Percentiles rank a stretch among this genome's conserved stretches.
phyloP scores from a whole-genome alignment of 176 grass and related monocot genomes.

The Juncus effusus region DNA sequence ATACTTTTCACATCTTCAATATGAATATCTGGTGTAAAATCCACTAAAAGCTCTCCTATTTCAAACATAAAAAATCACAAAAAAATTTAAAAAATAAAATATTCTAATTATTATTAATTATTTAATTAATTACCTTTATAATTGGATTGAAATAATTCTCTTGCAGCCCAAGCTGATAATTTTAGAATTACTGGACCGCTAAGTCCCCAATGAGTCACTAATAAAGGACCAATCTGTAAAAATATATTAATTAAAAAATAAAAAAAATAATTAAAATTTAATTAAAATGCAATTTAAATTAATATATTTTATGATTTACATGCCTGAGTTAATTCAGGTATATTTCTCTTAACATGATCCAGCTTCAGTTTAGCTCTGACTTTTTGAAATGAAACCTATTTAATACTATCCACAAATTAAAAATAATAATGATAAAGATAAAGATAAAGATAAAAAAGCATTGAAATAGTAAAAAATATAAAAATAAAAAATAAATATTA shows the following conservation, averaged over 20 bases:
- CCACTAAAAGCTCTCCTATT: conserved; percentile 77
- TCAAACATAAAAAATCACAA: conserved; percentile 23
- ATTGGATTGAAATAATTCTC: conserved; percentile 60
- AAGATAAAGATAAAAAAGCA: neutral
- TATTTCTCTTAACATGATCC: conserved; percentile 42
- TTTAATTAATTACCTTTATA: conserved; percentile 52
- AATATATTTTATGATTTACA: conserved; percentile 1
- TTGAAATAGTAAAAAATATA: neutral
- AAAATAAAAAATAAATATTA: conserved; percentile 4
- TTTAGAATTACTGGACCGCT: conserved; percentile 83
- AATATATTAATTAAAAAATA: conserved; percentile 18
- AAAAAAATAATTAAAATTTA: conserved; percentile 3
- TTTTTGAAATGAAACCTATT: conserved; percentile 66
- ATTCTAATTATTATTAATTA: neutral
- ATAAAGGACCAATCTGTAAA: conserved; percentile 63
- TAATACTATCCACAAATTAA: neutral
- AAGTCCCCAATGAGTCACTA: conserved; percentile 94
- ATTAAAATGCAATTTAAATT: neutral
- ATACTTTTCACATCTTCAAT: conserved; percentile 66
- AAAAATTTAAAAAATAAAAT: conserved; percentile 4
- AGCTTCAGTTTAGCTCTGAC: conserved; percentile 77
- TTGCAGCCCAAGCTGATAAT: conserved; percentile 85
- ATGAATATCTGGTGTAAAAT: conserved; percentile 78
- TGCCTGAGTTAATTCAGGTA: conserved; percentile 68
- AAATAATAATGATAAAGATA: no score